Evolutionary conservation across 164 flowering plant species (phyloP).

Genomic region (Kingdonia uniflora): DNA sequence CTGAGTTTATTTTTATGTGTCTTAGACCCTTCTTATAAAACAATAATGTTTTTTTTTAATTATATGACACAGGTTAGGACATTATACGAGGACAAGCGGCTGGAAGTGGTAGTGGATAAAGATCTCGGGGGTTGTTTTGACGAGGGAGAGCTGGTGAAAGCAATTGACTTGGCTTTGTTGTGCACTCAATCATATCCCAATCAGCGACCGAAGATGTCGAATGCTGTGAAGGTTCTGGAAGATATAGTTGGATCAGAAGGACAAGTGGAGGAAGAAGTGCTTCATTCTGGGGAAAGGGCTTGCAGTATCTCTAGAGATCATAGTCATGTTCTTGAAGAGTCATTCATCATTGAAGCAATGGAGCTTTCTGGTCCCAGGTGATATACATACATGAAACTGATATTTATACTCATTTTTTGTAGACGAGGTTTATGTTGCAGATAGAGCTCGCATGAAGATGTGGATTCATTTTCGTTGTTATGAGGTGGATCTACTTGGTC

Average conservation of each 20-base stretch:
- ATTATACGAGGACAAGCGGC: constrained; percentile 51
- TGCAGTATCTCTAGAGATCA: constrained; percentile 45
- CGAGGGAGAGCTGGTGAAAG: constrained; percentile 43
- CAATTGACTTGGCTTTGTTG: constrained; percentile 49
- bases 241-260: constrained; percentile 29
- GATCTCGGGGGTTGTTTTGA: constrained; percentile 59
- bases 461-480: no score
- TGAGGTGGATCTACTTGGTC: no score
- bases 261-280: constrained; percentile 36
- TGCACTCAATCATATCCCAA: constrained; percentile 72
- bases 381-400: no score
- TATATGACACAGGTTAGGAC: constrained; percentile 50
- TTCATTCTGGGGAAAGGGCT: constrained; percentile 21
- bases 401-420: no score
- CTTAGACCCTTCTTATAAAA: no score
- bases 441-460: no score
- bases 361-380: constrained; percentile 94
- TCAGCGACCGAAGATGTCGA: constrained; percentile 81
- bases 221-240: constrained; percentile 62
- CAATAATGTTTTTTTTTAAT: neutral
- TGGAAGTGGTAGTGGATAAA: constrained; percentile 61
- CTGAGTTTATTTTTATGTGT: neutral
- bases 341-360: constrained; percentile 81
- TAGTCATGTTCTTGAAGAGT: constrained; percentile 42
- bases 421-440: no score